Evolutionary conservation across 106 monocot species (phyloP), one percentile per base, ranked within the genome.

Genomic region (Acorus gramineus): DNA sequence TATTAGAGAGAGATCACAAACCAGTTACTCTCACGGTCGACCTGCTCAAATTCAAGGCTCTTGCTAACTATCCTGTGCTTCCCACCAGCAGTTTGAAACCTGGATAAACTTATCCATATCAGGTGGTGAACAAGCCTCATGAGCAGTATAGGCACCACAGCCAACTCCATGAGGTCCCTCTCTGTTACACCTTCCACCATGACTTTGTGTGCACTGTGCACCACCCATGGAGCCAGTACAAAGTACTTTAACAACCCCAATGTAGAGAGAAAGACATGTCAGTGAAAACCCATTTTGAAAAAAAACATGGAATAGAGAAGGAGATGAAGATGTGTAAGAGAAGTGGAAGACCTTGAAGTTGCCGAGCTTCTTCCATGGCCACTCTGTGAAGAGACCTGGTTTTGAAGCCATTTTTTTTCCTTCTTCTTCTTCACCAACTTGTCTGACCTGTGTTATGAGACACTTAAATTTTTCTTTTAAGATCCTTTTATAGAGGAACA

Each of bases 21-120:
- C 83, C 83, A 83, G 83, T 83, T 83, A 3, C 83, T 72, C 46
- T 83, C 83, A 28, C 83, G 63, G 65, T 83, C 83, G 8, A 83
- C 75, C 42, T 83, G 79, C 0, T 78, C 78, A 43, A 75, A 83
- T 4, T 83, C 83, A 2, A 83, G 71, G 72, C 75, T 75, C 68
- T 79, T 78, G 59, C 72, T 43, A 8, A 79, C 72, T 4, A 79
- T 83, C 59, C 50, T 67, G 53, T 69, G 71, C 65, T 75, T 71
- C 71, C 67, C 53, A 7, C 48, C 63, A 6, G 78, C 78, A 1
- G 83, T 83, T n/a, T 75, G 63, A 65, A 64, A 68, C 7, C 83
- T 56, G 2, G 83, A 71, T 4, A 78, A 0, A 52, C 68, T 72
- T 56, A 83, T 83, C 83, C 83, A 83, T 2, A 83, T 68, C 71